Evolutionary conservation across 352 stramenopile species (phyloP).

Genomic region (Phytophthora pini): DNA sequence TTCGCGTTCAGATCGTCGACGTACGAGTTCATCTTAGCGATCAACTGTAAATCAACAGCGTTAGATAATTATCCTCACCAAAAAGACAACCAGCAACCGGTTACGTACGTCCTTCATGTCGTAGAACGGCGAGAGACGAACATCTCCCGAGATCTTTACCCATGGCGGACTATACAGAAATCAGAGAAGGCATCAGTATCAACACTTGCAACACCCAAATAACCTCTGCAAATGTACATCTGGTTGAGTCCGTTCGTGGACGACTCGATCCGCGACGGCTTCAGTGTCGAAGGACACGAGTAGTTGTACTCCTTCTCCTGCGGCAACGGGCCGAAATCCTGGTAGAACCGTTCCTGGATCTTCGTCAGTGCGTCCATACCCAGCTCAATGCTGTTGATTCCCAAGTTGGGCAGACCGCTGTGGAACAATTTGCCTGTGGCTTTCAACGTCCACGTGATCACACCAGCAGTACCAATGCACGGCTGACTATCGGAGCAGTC

Average conservation of each 20-base stretch:
- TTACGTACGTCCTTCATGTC: conserved; percentile 81
- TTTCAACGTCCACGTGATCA: conserved; percentile 89
- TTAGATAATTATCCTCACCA: background rate
- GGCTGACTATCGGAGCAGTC: conserved; percentile 91
- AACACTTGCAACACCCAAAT: background rate
- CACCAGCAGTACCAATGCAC: conserved; percentile 90
- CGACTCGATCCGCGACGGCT: conserved; percentile 78
- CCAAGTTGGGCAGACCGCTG: conserved; percentile 85
- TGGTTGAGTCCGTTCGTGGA: conserved; percentile 74
- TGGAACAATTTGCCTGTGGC: conserved; percentile 92
- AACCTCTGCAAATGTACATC: conserved; percentile 46
- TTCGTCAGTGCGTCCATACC: conserved; percentile 81
- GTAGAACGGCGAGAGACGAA: conserved; percentile 93
- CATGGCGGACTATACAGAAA: conserved; percentile 72
- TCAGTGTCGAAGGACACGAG: conserved; percentile 82
- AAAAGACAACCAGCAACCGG: background rate
- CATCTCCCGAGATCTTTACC: conserved; percentile 89
- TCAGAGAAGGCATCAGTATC: background rate
- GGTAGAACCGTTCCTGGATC: conserved; percentile 91
- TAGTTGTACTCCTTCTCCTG: conserved; percentile 91
- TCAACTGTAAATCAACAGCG: conserved; percentile 40
- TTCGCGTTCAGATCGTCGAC: conserved; percentile 89
- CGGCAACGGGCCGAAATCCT: conserved; percentile 83
- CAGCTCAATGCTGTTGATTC: conserved; percentile 91
- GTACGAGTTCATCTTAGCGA: conserved; percentile 72